A percentile compares a stretch with the other conserved stretches of the same genome.
Evolutionary conservation across 805 yeast genomes (phyloP).

Genomic region (Candida insectorum): DNA sequence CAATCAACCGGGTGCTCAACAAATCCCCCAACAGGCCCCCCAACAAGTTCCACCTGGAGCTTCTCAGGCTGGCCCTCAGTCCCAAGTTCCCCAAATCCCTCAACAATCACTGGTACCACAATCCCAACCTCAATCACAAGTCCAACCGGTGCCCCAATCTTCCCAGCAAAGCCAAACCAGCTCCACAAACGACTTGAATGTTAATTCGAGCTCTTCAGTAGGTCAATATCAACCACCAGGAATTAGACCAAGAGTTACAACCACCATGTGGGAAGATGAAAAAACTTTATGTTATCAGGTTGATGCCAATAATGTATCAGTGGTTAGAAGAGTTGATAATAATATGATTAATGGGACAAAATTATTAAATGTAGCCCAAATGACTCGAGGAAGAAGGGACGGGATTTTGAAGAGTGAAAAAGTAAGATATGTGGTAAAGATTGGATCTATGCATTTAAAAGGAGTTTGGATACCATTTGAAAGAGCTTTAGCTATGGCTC

Average conservation of each 20-base stretch:
- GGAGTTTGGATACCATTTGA: slow-evolving; percentile 92
- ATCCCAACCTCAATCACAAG: slow-evolving; percentile 15
- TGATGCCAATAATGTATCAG: slow-evolving; percentile 76
- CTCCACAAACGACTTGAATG: not conserved
- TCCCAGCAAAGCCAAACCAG: not conserved
- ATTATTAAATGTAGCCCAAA: slow-evolving; percentile 75
- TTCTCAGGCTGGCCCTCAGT: slow-evolving; percentile 14
- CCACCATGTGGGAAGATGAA: slow-evolving; percentile 91
- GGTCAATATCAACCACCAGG: slow-evolving; percentile 48
- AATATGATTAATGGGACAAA: slow-evolving; percentile 86
- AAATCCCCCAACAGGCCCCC: slow-evolving; percentile 12
- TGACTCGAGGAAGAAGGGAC: slow-evolving; percentile 85
- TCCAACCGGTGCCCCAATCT: slow-evolving; percentile 13
- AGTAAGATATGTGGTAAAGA: slow-evolving; percentile 75
- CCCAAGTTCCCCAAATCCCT: slow-evolving; percentile 2
- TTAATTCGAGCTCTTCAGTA: slow-evolving; percentile 16
- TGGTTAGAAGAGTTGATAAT: slow-evolving; percentile 80
- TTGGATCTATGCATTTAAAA: slow-evolving; percentile 83
- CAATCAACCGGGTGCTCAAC: no score
- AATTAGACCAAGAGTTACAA: slow-evolving; percentile 63
- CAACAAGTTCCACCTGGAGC: slow-evolving; percentile 13
- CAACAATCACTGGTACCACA: slow-evolving; percentile 3
- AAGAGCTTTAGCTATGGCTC: slow-evolving; percentile 77
- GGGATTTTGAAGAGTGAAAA: slow-evolving; percentile 78
- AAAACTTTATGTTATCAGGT: slow-evolving; percentile 82